Base-by-base conservation (phyloP, 352 stramenopile genomes). In the Globisporangium echinulatum region DNA sequence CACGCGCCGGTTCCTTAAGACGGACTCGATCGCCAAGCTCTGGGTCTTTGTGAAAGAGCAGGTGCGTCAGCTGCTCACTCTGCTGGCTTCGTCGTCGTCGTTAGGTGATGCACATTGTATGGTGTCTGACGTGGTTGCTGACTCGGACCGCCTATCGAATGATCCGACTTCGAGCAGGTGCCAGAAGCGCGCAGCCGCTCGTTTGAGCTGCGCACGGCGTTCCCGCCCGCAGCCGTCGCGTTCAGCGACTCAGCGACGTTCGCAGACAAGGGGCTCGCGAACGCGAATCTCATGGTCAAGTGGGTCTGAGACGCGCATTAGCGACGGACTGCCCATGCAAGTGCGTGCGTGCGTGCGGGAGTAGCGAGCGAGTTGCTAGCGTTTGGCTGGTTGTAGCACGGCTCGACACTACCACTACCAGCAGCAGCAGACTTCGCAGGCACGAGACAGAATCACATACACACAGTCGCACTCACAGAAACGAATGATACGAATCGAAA, bases 261-360 rank as follows among this genome's bases (percentile, higher is more conserved):
- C 48, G 70, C 73, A 44, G 81, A 90, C 43, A 69, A 79, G 33
- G 77, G 88, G 48, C 74, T 94, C 9, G 79, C 82, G 52, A 91
- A 91, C 59, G 80, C 82, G 47, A 85, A 81, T 55, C 68, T 94
- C 46, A 86, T 88, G 69, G 70, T 94, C 63, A 81, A 91, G 51
- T 94, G 85, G 85, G 52, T 63, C 25, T 33, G 25, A 33, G 25
- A 33, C 2, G 25, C 2, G 25, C 25, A 33, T 33, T 33, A 33
- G 25, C 25, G 25, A 33, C 25, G 1, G 25, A 33, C 25, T 33
- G 25, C 2, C 25, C 25, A 33, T 33, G 25, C 25, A 33, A 38
- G 39, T n/a, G 9, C 0, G n/a, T 6, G 10, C 49, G 25, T 11
- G 6, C 25, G 49, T 5, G 13, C 8, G 8, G 8, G 19, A 33